phyloP scores from a whole-genome alignment of 106 monocot species.

The Dioscorea zingiberensis region DNA sequence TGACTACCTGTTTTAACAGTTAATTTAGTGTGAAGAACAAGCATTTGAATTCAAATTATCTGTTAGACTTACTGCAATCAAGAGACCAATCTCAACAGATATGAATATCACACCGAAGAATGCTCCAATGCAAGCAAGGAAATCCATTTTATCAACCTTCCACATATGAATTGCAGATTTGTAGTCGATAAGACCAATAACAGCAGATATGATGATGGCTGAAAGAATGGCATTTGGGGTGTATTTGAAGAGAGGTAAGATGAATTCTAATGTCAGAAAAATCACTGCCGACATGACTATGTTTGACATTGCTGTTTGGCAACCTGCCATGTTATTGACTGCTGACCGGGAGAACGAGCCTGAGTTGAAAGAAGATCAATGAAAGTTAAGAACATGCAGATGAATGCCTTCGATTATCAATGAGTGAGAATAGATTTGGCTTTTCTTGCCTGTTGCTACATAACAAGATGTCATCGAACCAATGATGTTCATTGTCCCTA shows the following conservation, averaged over 20 bases:
- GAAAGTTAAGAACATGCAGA: too few relatives aligned
- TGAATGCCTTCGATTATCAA: not conserved
- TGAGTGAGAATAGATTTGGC: too few relatives aligned
- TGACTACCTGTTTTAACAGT: slow-evolving; percentile 39
- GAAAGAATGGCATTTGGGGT: slow-evolving; percentile 87
- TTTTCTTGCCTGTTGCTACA: slow-evolving; percentile 82
- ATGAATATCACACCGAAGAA: slow-evolving; percentile 80
- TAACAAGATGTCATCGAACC: slow-evolving; percentile 91
- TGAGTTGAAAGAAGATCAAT: too few relatives aligned
- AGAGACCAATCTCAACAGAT: slow-evolving; percentile 83
- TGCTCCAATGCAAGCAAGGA: slow-evolving; percentile 80
- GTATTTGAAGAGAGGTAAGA: slow-evolving; percentile 88
- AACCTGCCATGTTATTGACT: slow-evolving; percentile 89
- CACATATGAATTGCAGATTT: slow-evolving; percentile 66
- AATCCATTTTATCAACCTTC: slow-evolving; percentile 89
- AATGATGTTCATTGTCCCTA: slow-evolving; percentile 80
- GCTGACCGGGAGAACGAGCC: slow-evolving; percentile 94
- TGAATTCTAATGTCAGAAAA: slow-evolving; percentile 43
- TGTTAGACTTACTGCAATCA: slow-evolving; percentile 79
- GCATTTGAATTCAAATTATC: too few relatives aligned
- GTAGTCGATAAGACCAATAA: slow-evolving; percentile 57
- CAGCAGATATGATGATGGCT: slow-evolving; percentile 78
- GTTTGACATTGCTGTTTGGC: slow-evolving; percentile 67
- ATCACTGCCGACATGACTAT: slow-evolving; percentile 77
- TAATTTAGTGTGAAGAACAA: too few relatives aligned